Base-by-base conservation (phyloP, 225 moss, liverwort and hornwort species). In the Sphagnum tenellum region DNA sequence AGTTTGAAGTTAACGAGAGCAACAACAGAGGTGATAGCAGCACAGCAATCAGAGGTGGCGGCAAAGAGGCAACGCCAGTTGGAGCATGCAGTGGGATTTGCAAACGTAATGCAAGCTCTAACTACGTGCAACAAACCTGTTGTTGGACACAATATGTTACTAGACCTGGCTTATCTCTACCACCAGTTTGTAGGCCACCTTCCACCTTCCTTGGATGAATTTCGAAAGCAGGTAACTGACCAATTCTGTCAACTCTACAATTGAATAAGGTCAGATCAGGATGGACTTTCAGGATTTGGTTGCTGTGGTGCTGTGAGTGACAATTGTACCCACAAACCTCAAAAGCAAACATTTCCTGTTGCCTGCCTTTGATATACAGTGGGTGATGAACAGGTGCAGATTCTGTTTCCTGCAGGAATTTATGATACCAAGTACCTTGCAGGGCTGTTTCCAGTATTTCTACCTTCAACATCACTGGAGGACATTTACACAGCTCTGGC, bases 351-450 rank as follows among this genome's bases (percentile, higher is more conserved):
- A 29, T 29, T 29, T 29, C 29, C 29, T 29, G 29, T 29, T 29
- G 29, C 29, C 29, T 29, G 29, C 29, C 29, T 29, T 29, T 29
- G 29, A 29, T 29, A 29, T 29, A 1, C 29, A 29, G 6, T 55
- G 64, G 44, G 47, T 67, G 69, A 53, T 68, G 61, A 55, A 75
- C 66, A 86, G 82, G 56, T 79, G 60, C 82, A 74, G 61, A 59
- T 75, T 64, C 59, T 73, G 47, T 86, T 86, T 63, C 77, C 77
- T 60, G 79, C 82, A 68, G 86, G 79, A 65, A 56, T 86, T 5
- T 86, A 86, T 59, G 79, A 86, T 73, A 86, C 86, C 49, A 79
- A 86, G 77, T 86, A 86, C 68, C 73, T 86, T 67, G 79, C 77
- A 45, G 67, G 70, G 47, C 75, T 57, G 53, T 82, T 86, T 65